Percentiles rank a stretch among this genome's conserved stretches.
Evolutionary conservation across 1,284 basidiomycete species (phyloP).

Genomic region (Lignosus rhinocerotis): DNA sequence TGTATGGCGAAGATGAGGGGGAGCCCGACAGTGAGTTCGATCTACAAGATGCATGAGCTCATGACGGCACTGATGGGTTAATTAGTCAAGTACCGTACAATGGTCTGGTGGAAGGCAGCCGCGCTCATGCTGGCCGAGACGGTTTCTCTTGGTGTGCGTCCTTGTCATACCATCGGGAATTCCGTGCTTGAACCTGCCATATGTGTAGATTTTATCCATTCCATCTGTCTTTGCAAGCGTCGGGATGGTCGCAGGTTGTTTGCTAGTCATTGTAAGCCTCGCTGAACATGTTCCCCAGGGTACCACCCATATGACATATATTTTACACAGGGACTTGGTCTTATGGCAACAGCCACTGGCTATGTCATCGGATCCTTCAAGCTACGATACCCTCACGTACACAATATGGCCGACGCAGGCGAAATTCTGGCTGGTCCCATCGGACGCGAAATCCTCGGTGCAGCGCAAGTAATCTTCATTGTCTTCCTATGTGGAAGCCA

Average conservation of each 20-base stretch:
- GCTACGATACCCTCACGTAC: constrained; percentile 35
- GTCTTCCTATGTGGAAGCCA: constrained; percentile 39
- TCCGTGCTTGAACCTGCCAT: background rate
- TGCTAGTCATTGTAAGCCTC: constrained; percentile 30
- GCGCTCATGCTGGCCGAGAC: constrained; percentile 37
- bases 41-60: background rate
- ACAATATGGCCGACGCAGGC: constrained; percentile 49
- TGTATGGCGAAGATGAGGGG: constrained; percentile 16
- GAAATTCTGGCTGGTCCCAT: constrained; percentile 51
- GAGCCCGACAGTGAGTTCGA: constrained; percentile 21
- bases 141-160: constrained; percentile 31
- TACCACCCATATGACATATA: background rate
- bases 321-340: constrained; percentile 27
- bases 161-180: background rate
- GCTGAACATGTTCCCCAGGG: background rate
- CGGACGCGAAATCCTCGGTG: constrained; percentile 47
- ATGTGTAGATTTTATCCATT: constrained; percentile 30
- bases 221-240: constrained; percentile 33
- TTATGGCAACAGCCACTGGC: constrained; percentile 31
- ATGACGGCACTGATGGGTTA: background rate
- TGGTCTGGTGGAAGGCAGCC: constrained; percentile 38
- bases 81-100: constrained; percentile 36
- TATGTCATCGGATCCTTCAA: constrained; percentile 34
- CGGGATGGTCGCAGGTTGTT: constrained; percentile 33
- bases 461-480: constrained; percentile 53